Conservation (phyloP, 2,329 filamentous ascomycete genomes). For the Allantophomopsis lycopodina region DNA sequence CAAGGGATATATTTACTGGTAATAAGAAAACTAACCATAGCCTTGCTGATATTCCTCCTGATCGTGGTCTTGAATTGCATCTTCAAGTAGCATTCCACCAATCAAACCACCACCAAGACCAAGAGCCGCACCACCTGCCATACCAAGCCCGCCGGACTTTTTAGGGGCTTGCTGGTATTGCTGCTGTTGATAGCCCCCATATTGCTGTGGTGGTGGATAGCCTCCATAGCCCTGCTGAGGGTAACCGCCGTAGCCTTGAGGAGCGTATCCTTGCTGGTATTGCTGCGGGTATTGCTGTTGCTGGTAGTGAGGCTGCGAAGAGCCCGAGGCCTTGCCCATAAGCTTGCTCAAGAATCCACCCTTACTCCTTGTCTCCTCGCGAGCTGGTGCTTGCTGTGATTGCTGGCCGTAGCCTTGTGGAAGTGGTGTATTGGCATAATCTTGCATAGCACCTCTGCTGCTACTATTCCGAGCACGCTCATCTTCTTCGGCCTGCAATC, state of each 20-base stretch:
- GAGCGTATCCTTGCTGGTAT: constrained; percentile 22
- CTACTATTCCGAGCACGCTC: constrained; percentile 29
- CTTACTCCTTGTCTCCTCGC: constrained; percentile 19
- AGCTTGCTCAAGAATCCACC: constrained; percentile 36
- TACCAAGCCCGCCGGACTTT: constrained; percentile 45
- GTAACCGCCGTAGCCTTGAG: constrained; percentile 21
- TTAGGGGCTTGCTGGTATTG: constrained; percentile 22
- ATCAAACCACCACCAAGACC: constrained; percentile 72
- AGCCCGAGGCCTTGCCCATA: constrained; percentile 26
- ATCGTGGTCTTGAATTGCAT: constrained; percentile 50
- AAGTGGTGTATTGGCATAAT: constrained; percentile 16
- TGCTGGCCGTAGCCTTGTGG: constrained; percentile 16
- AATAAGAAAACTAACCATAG: too few species aligned
- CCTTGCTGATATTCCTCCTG: constrained; percentile 26
- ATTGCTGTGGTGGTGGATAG: constrained; percentile 18
- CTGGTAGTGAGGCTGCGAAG: constrained; percentile 20
- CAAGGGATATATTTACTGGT: too few species aligned
- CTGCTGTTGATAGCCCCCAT: constrained; percentile 18
- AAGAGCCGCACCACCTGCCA: constrained; percentile 59
- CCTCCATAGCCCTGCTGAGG: constrained; percentile 20
- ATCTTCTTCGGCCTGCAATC: constrained; percentile 75
- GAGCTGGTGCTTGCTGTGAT: constrained; percentile 15
- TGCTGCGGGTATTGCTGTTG: constrained; percentile 18
- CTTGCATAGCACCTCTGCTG: constrained; percentile 8
- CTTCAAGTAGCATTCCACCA: constrained; percentile 59